Percentiles rank a stretch among this genome's conserved stretches.
Evolutionary conservation across 371 early-diverging fungal genomes (phyloP).

Genomic region (Mucor ambiguus): DNA sequence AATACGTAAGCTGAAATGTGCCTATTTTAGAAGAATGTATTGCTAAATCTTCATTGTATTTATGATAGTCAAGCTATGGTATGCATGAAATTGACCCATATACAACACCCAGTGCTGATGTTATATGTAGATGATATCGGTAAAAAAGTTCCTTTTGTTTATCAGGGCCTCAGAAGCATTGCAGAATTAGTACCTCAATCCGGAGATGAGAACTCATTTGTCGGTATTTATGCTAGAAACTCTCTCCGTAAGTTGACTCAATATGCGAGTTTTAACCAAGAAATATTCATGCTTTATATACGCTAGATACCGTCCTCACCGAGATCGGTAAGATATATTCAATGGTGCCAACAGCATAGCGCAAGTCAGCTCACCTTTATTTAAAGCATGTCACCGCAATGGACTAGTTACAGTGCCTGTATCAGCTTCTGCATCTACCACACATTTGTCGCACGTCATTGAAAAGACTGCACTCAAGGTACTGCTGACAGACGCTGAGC

Average conservation of each 20-base stretch:
- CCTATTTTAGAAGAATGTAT: constrained; percentile 24
- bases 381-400: constrained; percentile 39
- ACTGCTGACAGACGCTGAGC: constrained; percentile 29
- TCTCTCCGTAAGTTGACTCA: constrained; percentile 44
- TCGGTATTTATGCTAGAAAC: constrained; percentile 53
- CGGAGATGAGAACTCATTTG: constrained; percentile 46
- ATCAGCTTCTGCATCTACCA: constrained; percentile 32
- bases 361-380: not conserved
- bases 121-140: constrained; percentile 25
- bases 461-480: constrained; percentile 31
- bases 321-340: constrained; percentile 33
- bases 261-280: not conserved
- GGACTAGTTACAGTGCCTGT: constrained; percentile 51
- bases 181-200: constrained; percentile 46
- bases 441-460: constrained; percentile 34
- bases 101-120: not conserved
- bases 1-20: constrained; percentile 33
- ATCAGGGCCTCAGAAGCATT: constrained; percentile 31
- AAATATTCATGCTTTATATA: not conserved
- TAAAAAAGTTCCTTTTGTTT: constrained; percentile 20
- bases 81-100: not conserved
- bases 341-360: not conserved
- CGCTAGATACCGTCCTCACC: constrained; percentile 36
- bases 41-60: constrained; percentile 7
- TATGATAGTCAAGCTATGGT: constrained; percentile 35